Base-by-base conservation (phyloP, 805 yeast genomes). In the Scheffersomyces amazonensis region DNA sequence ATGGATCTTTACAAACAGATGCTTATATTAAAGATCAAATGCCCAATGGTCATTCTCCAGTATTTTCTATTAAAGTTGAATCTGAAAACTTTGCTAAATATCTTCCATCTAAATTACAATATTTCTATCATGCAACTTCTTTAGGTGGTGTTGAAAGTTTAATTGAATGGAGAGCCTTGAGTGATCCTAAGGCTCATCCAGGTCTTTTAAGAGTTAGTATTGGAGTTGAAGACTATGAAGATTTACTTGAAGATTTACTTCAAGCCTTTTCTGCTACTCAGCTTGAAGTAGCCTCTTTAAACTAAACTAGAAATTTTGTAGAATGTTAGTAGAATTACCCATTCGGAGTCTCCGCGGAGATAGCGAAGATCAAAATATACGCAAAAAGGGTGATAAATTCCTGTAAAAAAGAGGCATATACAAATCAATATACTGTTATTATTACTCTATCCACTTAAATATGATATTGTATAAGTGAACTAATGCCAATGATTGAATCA, bases 71-170 rank as follows among this genome's bases (percentile, higher is more conserved):
- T 32, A 74, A 68, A 19, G 64, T 86, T 21, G 48, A 56, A 5
- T 52, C 66, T 9, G 73, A 65, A 34, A 77, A 76, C 6, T 60
- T 69, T 25, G 96, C 96, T 0, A 76, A 71, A 46, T 38, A 49
- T 8, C 65, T 90, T 12, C 95, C 96, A 6, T 67, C 81, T 2
- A 74, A 69, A 42, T 65, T 88, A 42, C 75, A 78, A 48, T 76
- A 75, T 46, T 88, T 89, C 66, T 83, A 82, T 49, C 98, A 90
- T 62, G 96, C 96, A 3, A 89, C 96, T 0, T 87, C 96, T 2
- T 68, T 91, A 19, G 97, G 97, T 28, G 96, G 97, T 16, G 87
- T 85, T 11, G 97, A 91, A 62, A 83, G 95, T 32, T 66, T 89
- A 53, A 79, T 90, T 40, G 97, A 90, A 61, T 88, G 96, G 96